These are phyloP conservation scores for Pyricularia grisea DNA, from an alignment of 2,329 filamentous ascomycete species.

Conservation along the genomic window DNA sequence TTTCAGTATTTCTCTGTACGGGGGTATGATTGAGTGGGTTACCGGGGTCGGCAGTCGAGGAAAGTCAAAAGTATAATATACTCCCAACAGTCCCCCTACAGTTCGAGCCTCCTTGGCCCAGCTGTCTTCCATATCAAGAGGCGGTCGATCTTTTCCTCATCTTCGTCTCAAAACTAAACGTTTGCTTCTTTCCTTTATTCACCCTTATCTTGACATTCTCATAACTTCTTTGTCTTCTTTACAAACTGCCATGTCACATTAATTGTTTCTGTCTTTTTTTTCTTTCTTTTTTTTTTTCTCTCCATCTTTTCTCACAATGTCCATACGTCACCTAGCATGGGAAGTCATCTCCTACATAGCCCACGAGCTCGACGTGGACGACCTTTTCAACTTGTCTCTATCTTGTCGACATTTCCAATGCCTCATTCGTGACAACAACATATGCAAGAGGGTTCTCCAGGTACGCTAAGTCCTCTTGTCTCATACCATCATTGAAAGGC, in stretches of 20 bases:
- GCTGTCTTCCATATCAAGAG: background rate
- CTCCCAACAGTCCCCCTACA: background rate
- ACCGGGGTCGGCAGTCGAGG: too few relatives aligned
- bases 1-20: too few relatives aligned
- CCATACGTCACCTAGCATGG: slow-evolving; percentile 39
- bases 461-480: slow-evolving; percentile 26
- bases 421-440: slow-evolving; percentile 41
- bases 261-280: background rate
- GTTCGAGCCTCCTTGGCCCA: background rate
- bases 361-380: slow-evolving; percentile 42
- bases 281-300: too few relatives aligned
- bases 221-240: background rate
- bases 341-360: slow-evolving; percentile 56
- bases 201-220: background rate
- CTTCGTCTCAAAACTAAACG: background rate
- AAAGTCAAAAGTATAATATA: background rate
- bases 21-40: too few relatives aligned
- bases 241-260: background rate
- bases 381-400: slow-evolving; percentile 46
- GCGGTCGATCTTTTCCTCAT: background rate
- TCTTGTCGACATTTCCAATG: slow-evolving; percentile 40
- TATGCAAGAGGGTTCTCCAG: slow-evolving; percentile 48
- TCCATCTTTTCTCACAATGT: slow-evolving; percentile 11
- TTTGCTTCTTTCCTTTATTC: background rate
- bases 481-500: slow-evolving; percentile 10